These are phyloP conservation scores for Castanospermum australe DNA, from an alignment of 306 rosid species.

Conservation along the genomic window DNA sequence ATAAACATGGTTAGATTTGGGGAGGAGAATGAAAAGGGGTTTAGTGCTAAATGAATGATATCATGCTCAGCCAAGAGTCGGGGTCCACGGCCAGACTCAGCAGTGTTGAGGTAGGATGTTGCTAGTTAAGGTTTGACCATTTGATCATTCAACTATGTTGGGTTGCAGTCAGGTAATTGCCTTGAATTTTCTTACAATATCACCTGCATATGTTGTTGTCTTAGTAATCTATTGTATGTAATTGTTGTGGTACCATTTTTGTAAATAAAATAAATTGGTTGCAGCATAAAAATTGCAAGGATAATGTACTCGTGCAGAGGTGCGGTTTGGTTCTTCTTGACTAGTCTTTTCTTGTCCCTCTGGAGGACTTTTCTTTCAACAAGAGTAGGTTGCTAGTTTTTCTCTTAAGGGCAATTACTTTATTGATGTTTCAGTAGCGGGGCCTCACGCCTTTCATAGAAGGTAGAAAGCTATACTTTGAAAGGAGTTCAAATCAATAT, in stretches of 20 bases:
- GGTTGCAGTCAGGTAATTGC: background rate
- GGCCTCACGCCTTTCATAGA: background rate
- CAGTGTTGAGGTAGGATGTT: too few species aligned
- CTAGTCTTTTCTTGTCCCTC: background rate
- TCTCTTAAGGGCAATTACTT: background rate
- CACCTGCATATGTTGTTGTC: background rate
- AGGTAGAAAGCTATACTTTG: background rate
- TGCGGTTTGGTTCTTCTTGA: background rate
- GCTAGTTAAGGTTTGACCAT: background rate
- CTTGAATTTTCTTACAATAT: background rate
- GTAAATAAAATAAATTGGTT: too few species aligned
- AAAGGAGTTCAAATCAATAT: background rate
- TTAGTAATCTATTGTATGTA: too few species aligned
- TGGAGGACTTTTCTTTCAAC: background rate
- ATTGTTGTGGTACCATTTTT: too few species aligned
- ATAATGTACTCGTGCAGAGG: background rate
- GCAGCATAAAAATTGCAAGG: too few species aligned
- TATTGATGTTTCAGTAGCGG: background rate
- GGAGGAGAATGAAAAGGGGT: background rate
- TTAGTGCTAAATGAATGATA: too few species aligned
- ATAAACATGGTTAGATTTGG: background rate
- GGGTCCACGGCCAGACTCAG: background rate
- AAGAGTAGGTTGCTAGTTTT: background rate
- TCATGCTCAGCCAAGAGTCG: too few species aligned
- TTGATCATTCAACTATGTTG: background rate